A percentile compares a stretch with the other conserved stretches of the same genome.
Evolutionary conservation across 2,329 filamentous ascomycete species (phyloP).

Genomic region (Xylaria sp.): DNA sequence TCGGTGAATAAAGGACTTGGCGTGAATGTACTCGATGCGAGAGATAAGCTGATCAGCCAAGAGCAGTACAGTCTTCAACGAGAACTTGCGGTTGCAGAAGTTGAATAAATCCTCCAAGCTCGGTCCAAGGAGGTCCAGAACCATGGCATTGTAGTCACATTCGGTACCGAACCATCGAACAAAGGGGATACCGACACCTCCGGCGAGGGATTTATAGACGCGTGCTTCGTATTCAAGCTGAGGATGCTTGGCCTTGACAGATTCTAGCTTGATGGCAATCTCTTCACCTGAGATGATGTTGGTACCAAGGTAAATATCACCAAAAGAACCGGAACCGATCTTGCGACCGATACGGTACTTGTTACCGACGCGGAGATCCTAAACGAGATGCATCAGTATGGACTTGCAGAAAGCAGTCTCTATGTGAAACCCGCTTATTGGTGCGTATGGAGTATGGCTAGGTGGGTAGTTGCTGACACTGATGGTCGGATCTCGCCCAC

Average conservation of each 20-base stretch:
- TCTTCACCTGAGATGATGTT: conserved; percentile 99
- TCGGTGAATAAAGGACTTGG: conserved; percentile 99
- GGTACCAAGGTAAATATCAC: conserved; percentile 98
- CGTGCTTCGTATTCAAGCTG: conserved; percentile 99
- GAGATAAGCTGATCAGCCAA: conserved; percentile 98
- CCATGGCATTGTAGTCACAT: conserved; percentile 99
- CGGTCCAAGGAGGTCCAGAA: conserved; percentile 94
- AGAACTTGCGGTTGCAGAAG: conserved; percentile 99
- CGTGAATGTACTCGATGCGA: conserved; percentile 99
- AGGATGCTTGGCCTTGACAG: conserved; percentile 98
- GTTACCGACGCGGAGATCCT: conserved; percentile 99
- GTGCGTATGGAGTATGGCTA: background rate
- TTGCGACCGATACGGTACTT: conserved; percentile 99
- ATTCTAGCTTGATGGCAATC: conserved; percentile 99
- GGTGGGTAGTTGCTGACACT: conserved; percentile 33
- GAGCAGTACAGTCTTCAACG: conserved; percentile 95
- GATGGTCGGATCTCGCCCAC: conserved; percentile 24
- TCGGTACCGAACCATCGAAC: conserved; percentile 99
- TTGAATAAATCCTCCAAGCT: conserved; percentile 99
- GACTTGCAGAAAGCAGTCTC: background rate
- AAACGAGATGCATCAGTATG: conserved; percentile 32
- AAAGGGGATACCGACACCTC: conserved; percentile 97
- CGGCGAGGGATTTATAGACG: conserved; percentile 89
- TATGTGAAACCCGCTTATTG: background rate
- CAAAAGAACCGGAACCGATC: conserved; percentile 97